These are phyloP conservation scores for Diatrype stigma DNA, from an alignment of 2,329 filamentous ascomycete species.

Conservation along the genomic window DNA sequence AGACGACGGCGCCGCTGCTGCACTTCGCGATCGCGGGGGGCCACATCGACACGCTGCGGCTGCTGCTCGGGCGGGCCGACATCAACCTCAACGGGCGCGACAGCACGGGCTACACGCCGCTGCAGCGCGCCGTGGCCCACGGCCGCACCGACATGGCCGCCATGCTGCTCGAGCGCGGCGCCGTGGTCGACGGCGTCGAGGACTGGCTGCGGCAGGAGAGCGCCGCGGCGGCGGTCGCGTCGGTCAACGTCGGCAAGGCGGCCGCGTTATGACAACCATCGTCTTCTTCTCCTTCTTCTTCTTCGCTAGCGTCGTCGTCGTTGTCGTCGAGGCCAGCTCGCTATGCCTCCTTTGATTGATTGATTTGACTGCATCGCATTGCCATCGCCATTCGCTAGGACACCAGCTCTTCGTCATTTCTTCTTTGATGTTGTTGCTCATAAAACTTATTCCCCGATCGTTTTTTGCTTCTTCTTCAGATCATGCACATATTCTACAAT, in stretches of 20 bases:
- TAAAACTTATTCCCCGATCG: too few relatives aligned
- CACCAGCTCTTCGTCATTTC: too few relatives aligned
- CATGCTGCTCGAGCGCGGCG: constrained; percentile 27
- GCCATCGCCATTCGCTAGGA: too few relatives aligned
- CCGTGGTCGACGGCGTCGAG: constrained; percentile 23
- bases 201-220: not conserved
- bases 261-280: not conserved
- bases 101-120: constrained; percentile 26
- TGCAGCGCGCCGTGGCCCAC: constrained; percentile 27
- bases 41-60: constrained; percentile 24
- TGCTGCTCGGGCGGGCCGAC: constrained; percentile 25
- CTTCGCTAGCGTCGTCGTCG: too few relatives aligned
- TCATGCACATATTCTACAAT: too few relatives aligned
- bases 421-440: too few relatives aligned
- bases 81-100: constrained; percentile 27
- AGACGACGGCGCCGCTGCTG: constrained; percentile 26
- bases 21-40: constrained; percentile 29
- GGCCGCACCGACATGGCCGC: constrained; percentile 29
- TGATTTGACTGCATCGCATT: too few relatives aligned
- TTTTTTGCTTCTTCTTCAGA: too few relatives aligned
- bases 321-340: too few relatives aligned
- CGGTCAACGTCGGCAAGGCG: not conserved
- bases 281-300: too few relatives aligned
- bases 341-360: not conserved
- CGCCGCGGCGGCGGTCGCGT: not conserved